A percentile compares a stretch with the other conserved stretches of the same genome.
Conservation (phyloP, 305 asterid genomes). For the Euphrasia arctica region DNA sequence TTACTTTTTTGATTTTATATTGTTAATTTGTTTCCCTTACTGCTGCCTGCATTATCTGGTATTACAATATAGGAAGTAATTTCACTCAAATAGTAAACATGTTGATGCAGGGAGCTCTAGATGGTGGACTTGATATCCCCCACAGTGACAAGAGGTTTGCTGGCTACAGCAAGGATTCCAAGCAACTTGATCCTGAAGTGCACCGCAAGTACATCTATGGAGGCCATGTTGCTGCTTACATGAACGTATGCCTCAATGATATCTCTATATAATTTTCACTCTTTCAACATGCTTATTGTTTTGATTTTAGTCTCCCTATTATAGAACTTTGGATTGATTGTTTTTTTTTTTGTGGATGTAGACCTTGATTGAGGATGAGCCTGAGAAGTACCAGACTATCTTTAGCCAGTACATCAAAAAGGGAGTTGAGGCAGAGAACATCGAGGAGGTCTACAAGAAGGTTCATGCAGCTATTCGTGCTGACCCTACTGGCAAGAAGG, state of each 20-base stretch:
- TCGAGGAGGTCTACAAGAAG: conserved; percentile 61
- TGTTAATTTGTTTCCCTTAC: too few species aligned
- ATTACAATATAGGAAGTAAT: too few species aligned
- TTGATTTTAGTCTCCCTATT: too few species aligned
- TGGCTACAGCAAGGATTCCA: conserved; percentile 53
- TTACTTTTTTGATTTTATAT: too few species aligned
- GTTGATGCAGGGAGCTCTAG: conserved; percentile 65
- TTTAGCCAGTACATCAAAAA: conserved; percentile 53
- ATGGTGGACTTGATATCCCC: conserved; percentile 87
- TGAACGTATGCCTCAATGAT: conserved; percentile 48
- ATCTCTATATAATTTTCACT: too few species aligned
- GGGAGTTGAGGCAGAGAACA: conserved; percentile 52
- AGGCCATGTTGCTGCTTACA: conserved; percentile 79
- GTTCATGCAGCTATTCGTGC: conserved; percentile 85
- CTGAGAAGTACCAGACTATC: conserved; percentile 66
- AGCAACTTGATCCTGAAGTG: conserved; percentile 70
- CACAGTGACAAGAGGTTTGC: conserved; percentile 90
- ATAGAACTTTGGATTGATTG: background rate
- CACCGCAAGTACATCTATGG: conserved; percentile 88
- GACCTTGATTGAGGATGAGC: conserved; percentile 65
- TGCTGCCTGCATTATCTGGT: too few species aligned
- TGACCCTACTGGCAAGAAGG: conserved; percentile 50
- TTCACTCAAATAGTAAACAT: too few species aligned
- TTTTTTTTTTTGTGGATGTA: background rate
- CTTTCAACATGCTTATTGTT: too few species aligned